Evolutionary conservation across 306 rosid genomes (phyloP), one percentile per base, ranked within the genome.

Genomic region (Lathyrus sativus): DNA sequence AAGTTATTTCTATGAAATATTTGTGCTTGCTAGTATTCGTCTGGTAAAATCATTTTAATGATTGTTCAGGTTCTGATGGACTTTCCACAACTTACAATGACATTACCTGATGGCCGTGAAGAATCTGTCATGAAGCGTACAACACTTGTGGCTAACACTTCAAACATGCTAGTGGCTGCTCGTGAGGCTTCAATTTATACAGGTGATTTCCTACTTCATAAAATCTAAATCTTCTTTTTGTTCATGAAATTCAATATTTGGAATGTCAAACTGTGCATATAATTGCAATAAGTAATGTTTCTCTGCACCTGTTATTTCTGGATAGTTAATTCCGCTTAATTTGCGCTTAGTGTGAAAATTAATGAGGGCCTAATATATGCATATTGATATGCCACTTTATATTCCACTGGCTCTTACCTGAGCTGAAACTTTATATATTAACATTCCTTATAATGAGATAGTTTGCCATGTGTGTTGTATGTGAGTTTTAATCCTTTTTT

Each of bases 41-140:
- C 44, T 70, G 69, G 44, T 80, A 48, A 19, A 49, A 51, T 82
- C 59, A 45, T 60, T 18, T 61, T 54, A 64, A 53, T 49, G 37
- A 59, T 66, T 68, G 18, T 75, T 62, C 79, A 90, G 96, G 99
- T 95, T 76, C 95, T 95, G 65, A 95, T 95, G 99, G 99, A 95
- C 84, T 95, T 95, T 48, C 99, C 99, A 42, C 99, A 95, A 91
- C 86, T 95, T 85, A 95, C 99, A 71, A 95, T 95, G 99, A 95
- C 99, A 71, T 83, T 95, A 80, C 99, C 99, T 61, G 99, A 95
- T 79, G 99, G 99, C 6, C 99, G 99, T 73, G 99, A 95, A 84
- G 99, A 95, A 82, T 95, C 99, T 82, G 99, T 95, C 77, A 90
- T 95, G 99, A 95, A 90, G 83, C 99, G 99, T 48, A 95, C 99